phyloP scores from a whole-genome alignment of 129 eudicot species.

The Scalesia atractyloides region DNA sequence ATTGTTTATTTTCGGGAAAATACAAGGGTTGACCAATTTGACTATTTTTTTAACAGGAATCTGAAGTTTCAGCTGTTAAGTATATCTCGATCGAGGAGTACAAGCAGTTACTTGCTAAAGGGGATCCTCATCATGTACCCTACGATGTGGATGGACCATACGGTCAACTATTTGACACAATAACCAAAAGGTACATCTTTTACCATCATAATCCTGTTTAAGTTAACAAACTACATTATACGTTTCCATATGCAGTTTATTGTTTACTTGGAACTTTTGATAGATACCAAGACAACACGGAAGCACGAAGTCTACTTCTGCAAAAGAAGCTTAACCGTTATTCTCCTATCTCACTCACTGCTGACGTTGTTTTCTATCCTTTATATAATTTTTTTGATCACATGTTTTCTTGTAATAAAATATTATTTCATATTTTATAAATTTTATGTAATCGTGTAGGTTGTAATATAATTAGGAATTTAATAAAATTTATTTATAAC shows the following conservation, averaged over 20 bases:
- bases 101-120: constrained; percentile 60
- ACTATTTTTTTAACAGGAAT: constrained; percentile 49
- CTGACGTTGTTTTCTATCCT: constrained; percentile 58
- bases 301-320: constrained; percentile 54
- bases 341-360: constrained; percentile 71
- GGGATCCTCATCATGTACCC: constrained; percentile 78
- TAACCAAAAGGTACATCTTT: constrained; percentile 60
- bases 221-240: not conserved
- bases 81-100: constrained; percentile 75
- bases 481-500: constrained; percentile 24
- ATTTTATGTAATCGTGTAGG: not conserved
- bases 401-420: not conserved
- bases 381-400: not conserved
- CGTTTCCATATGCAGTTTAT: not conserved
- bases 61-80: constrained; percentile 97
- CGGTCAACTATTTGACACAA: constrained; percentile 74
- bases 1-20: not conserved
- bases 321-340: constrained; percentile 74
- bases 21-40: constrained; percentile 10
- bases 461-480: constrained; percentile 6
- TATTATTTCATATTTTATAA: not conserved
- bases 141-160: constrained; percentile 71
- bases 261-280: constrained; percentile 14
- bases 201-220: not conserved
- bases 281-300: constrained; percentile 69